phyloP scores from a whole-genome alignment of 192 early-diverging fungal genomes.

The Gonapodya prolifera region DNA sequence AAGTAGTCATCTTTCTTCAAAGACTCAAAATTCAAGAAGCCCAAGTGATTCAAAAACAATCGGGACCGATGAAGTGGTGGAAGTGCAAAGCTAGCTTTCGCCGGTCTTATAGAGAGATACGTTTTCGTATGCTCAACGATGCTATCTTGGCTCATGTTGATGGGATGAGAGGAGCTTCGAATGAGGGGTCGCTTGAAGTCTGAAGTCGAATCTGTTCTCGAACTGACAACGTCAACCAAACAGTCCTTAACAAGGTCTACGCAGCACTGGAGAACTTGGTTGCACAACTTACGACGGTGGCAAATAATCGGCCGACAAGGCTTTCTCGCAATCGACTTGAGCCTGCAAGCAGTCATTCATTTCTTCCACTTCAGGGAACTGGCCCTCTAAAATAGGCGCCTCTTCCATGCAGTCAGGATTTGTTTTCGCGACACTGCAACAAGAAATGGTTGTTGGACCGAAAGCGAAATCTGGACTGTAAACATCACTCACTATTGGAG shows the following conservation, averaged over 20 bases:
- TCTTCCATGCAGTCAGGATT: constrained; percentile 48
- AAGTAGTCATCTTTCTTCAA: constrained; percentile 52
- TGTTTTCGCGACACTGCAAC: constrained; percentile 34
- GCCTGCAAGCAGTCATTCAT: constrained; percentile 18
- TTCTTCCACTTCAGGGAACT: constrained; percentile 2
- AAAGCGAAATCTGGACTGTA: neutral
- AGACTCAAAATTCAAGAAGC: constrained; percentile 57
- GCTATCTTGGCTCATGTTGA: neutral
- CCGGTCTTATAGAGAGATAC: neutral
- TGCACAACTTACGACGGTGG: neutral
- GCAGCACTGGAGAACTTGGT: too few relatives aligned
- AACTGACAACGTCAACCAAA: too few relatives aligned
- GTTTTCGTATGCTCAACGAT: neutral
- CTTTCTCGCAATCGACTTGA: constrained; percentile 25
- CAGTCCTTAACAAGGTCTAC: too few relatives aligned
- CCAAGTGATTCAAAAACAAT: constrained; percentile 63
- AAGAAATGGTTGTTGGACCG: neutral
- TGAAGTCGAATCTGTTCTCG: too few relatives aligned
- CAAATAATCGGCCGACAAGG: neutral
- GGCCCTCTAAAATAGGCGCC: neutral
- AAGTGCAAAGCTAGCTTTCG: neutral
- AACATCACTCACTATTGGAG: constrained; percentile 31
- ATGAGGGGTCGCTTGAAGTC: neutral
- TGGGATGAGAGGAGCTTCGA: neutral
- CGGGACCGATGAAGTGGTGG: constrained; percentile 45